Evolutionary conservation across 2,329 filamentous ascomycete genomes (phyloP), one percentile per base, ranked within the genome.

Genomic region (Colletotrichum coccodes): DNA sequence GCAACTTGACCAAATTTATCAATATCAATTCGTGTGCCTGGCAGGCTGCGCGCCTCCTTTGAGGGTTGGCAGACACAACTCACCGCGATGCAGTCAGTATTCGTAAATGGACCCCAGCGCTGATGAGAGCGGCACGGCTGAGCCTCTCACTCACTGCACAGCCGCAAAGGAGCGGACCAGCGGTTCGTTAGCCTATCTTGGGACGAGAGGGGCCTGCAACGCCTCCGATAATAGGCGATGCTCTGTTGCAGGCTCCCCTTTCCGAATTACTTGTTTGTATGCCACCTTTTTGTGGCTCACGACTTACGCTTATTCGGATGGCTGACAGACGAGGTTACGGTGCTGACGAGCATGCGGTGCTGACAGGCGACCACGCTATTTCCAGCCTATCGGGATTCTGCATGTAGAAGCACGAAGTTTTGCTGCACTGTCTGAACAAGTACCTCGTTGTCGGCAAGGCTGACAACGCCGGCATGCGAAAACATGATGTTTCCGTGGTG

Each of bases 291-390:
- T 44, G 38, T 21, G 57, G 34, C 59, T 52, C 18, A 34, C 38
- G 14, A 21, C 21, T 23, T 38, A 23, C 28, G 16, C 60, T 36
- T 36, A 21, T 26, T 46, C 49, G 36, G 14, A 28, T 14, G 6
- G 36, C 36, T 30, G 38, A 42, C 30, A 23, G 23, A 40, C 23
- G 38, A 57, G 42, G 12, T 57, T 38, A 40, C 26, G 50, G 23
- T 63, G 40, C 60, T 63, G 46, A 60, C 58, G 46, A 34, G 34
- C 32, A 36, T 59, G 42, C 56, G 18, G 53, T 56, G 36, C 53
- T 28, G 44, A 49, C 57, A 36, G 18, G 42, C 57, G n/a, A 53
- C 60, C 16, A 28, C 40, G 50, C 50, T 21, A 14, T n/a, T 47
- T 36, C 50, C 60, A 47, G 34, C 16, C 23, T 50, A 28, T 38